Base-by-base conservation (phyloP, 768 basidiomycete genomes). In the Dioszegia hungarica region DNA sequence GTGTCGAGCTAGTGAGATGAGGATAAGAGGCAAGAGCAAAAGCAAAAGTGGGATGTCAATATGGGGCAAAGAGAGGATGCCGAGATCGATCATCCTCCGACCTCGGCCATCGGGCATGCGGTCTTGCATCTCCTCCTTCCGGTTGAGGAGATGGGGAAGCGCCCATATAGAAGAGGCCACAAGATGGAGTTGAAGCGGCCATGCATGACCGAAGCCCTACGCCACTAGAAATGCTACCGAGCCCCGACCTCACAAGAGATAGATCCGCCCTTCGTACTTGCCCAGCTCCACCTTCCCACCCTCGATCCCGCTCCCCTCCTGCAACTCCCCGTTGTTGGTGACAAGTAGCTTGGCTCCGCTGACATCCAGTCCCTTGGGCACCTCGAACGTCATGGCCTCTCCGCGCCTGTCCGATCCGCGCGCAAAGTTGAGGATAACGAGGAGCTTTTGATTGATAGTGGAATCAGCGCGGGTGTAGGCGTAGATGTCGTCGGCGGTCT, bases 401-500 rank as follows among this genome's bases (percentile, higher is more conserved):
- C 62, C 66, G 4, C 59, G 44, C 2, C 62, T 50, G 20, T 60
- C 48, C 14, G 27, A 24, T 1, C 59, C 62, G 15, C 54, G 22
- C 3, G 62, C 52, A 29, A 76, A 71, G 61, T 77, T 77, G 50
- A 76, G 61, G 12, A 70, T 59, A 28, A 77, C 60, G 24, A 67
- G 50, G 20, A 77, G 51, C 1, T 72, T 78, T 2, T 67, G 59
- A 31, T 28, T 20, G 36, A 59, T 67, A 0, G 43, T 53, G 25
- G 56, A 33, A 51, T 68, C 59, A 37, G 63, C 29, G 10, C 66
- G 63, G 29, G 58, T 78, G 66, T 82, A 87, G 0, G 82, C 82
- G 52, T 87, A 84, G 20, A 84, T 79, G 25, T 82, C 78, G 65
- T 86, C 77, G 0, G 68, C 67, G 0, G 75, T 67, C 8, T 81